Conservation (phyloP, 208 protist genomes). For the Wallacemonas sp. region DNA sequence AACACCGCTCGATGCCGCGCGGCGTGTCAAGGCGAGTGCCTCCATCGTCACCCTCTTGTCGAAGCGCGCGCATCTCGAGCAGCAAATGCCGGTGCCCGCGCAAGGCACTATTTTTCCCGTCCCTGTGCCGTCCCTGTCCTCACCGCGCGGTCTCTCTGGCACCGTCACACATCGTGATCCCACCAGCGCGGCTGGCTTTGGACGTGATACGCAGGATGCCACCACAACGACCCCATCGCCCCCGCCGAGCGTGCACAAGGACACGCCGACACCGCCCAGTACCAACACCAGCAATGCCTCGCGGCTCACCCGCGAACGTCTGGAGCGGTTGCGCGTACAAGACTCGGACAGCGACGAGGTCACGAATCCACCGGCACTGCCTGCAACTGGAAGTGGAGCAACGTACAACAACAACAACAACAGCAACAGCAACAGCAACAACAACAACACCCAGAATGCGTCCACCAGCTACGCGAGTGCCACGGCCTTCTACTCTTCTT, state of each 20-base stretch:
- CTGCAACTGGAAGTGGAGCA: neutral
- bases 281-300: neutral
- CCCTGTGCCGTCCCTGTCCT: too few relatives aligned
- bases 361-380: neutral
- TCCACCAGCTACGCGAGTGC: neutral
- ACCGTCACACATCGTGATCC: slow-evolving; percentile 4
- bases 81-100: neutral
- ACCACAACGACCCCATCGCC: too few relatives aligned
- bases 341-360: slow-evolving; percentile 35
- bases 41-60: neutral
- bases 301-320: neutral
- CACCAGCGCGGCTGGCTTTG: too few relatives aligned
- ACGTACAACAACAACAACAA: neutral
- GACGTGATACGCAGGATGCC: too few relatives aligned
- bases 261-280: neutral
- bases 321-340: neutral
- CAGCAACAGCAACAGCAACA: slow-evolving; percentile 17
- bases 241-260: too few relatives aligned
- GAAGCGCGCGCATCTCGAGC: neutral
- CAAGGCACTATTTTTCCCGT: neutral
- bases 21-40: slow-evolving; percentile 10
- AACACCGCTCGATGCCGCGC: slow-evolving; percentile 22
- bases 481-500: neutral
- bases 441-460: neutral
- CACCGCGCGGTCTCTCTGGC: too few relatives aligned